Evolutionary conservation across 2,329 filamentous ascomycete genomes (phyloP), one percentile per base, ranked within the genome.

Genomic region (Aaosphaeria pasadenensis): DNA sequence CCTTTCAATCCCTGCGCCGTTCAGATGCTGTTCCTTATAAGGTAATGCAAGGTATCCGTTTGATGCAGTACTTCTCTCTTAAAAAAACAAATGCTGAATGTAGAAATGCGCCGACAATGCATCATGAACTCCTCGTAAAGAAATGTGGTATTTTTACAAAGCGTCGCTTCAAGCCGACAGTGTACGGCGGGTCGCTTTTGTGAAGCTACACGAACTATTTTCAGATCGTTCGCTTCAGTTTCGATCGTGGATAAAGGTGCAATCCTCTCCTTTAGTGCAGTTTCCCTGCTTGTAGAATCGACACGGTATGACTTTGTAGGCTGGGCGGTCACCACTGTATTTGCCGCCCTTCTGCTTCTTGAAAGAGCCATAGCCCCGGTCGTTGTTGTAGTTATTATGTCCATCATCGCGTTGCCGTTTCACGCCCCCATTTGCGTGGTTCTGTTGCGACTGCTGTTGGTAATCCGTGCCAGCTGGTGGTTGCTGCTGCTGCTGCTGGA

Each of bases 231-330:
- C 17, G 17, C 17, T 24, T 24, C 17, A 24, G 38, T 47, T 59
- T 58, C 57, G 9, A 53, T 88, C 84, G 62, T 90, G 87, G 47
- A 86, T 78, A 67, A 86, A 90, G 2, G 86, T 89, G 72, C 87
- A 89, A 59, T 84, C 83, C 33, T 86, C 84, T 24, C 87, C 87
- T 63, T 88, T 85, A 5, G 81, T 82, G 70, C 87, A 89, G 62
- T 84, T 85, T 11, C 86, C 86, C 62, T 87, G 81, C 49, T 81
- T 77, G 76, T 77, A 89, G 66, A 88, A 90, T 17, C 79, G 79
- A 66, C 87, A 89, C 5, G 85, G 78, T 60, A 68, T 55, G 5
- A 71, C 63, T 46, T 71, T 71, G 54, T 71, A 66, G 9, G 33
- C 33, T 6, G 67, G 67, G 24, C 60, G 55, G n/a, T 62, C 46